Conservation (phyloP, 164 flowering plant species). For the Vitis rotundifolia region DNA sequence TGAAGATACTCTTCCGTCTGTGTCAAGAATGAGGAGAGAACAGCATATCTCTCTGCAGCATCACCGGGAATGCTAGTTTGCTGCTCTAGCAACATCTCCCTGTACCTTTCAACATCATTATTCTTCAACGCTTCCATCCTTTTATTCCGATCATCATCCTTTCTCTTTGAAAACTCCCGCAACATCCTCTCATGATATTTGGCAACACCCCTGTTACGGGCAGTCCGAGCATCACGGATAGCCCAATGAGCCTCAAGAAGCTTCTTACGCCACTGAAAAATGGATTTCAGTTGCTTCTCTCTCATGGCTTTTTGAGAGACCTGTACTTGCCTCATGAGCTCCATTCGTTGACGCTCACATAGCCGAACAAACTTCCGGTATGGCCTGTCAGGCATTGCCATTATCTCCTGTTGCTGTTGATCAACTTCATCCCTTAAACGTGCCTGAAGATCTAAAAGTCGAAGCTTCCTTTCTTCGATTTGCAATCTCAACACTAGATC, state of each 20-base stretch:
- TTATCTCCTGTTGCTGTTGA: slow-evolving; percentile 91
- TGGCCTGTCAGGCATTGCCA: slow-evolving; percentile 98
- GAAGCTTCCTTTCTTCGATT: slow-evolving; percentile 90
- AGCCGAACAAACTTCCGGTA: slow-evolving; percentile 87
- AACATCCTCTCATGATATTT: slow-evolving; percentile 97
- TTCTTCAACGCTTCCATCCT: slow-evolving; percentile 99
- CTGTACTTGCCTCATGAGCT: slow-evolving; percentile 84
- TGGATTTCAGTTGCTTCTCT: slow-evolving; percentile 88
- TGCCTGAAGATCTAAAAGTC: slow-evolving; percentile 77
- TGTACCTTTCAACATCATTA: slow-evolving; percentile 97
- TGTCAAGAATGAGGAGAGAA: slow-evolving; percentile 87
- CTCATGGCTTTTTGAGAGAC: slow-evolving; percentile 80
- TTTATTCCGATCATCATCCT: slow-evolving; percentile 87
- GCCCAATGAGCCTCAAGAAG: slow-evolving; percentile 98
- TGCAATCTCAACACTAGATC: slow-evolving; percentile 87
- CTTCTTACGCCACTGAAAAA: slow-evolving; percentile 97
- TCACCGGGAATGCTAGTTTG: slow-evolving; percentile 93
- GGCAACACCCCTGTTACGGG: slow-evolving; percentile 96
- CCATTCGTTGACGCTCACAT: slow-evolving; percentile 94
- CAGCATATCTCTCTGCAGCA: slow-evolving; percentile 91
- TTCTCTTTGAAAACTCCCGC: slow-evolving; percentile 93
- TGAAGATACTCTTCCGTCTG: slow-evolving; percentile 98
- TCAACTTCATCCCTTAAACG: slow-evolving; percentile 92
- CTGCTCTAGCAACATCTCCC: slow-evolving; percentile 96
- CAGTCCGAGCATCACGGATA: slow-evolving; percentile 96